phyloP scores from a whole-genome alignment of 2,329 filamentous ascomycete genomes.

The Drechmeria coniospora region DNA sequence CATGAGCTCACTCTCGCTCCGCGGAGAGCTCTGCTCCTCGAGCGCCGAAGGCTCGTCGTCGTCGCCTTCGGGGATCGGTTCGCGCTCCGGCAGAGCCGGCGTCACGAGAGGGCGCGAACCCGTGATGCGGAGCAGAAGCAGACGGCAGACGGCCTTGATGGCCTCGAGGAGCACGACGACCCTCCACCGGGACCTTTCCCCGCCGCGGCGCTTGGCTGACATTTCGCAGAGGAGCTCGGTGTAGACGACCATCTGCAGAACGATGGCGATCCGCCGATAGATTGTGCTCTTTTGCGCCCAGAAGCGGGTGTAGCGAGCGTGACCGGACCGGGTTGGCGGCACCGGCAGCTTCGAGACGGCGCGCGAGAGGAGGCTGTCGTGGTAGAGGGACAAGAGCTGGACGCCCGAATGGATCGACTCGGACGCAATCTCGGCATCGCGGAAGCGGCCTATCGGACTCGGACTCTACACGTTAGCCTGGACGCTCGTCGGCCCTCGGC shows the following conservation, averaged over 20 bases:
- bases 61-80: slow-evolving; percentile 50
- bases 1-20: slow-evolving; percentile 26
- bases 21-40: slow-evolving; percentile 22
- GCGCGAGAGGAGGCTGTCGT: slow-evolving; percentile 69
- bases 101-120: slow-evolving; percentile 69
- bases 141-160: slow-evolving; percentile 70
- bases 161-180: slow-evolving; percentile 73
- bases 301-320: slow-evolving; percentile 51
- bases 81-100: slow-evolving; percentile 74
- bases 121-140: slow-evolving; percentile 69
- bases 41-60: slow-evolving; percentile 10
- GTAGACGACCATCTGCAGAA: slow-evolving; percentile 83
- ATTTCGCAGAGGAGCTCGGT: slow-evolving; percentile 97
- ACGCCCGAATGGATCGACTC: slow-evolving; percentile 83
- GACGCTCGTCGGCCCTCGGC: no score
- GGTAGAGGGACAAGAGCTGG: slow-evolving; percentile 81
- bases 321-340: slow-evolving; percentile 37
- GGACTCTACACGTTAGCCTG: no score
- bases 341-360: slow-evolving; percentile 42
- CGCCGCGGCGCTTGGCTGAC: slow-evolving; percentile 75
- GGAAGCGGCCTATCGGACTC: slow-evolving; percentile 48
- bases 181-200: slow-evolving; percentile 68
- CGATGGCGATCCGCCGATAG: slow-evolving; percentile 67
- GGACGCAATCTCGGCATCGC: slow-evolving; percentile 87
- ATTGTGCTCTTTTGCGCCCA: slow-evolving; percentile 48